Percentiles rank a stretch among this genome's conserved stretches.
Evolutionary conservation across 768 basidiomycete species (phyloP).

Genomic region (Thelephora aurantiotincta): DNA sequence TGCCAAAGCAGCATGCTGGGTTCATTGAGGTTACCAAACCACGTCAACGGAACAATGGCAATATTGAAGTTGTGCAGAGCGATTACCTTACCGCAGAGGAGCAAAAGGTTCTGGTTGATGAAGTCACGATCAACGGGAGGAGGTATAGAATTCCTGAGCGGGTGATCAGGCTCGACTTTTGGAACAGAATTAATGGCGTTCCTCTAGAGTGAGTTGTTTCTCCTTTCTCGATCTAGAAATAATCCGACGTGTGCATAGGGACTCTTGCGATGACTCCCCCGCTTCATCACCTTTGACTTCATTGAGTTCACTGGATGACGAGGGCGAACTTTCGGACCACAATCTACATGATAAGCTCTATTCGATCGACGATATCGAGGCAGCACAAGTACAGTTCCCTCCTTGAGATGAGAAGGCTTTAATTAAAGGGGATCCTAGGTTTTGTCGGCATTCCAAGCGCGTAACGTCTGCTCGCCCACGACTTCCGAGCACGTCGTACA

Average conservation of each 20-base stretch:
- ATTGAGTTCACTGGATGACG: constrained; percentile 56
- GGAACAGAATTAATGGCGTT: constrained; percentile 49
- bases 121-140: constrained; percentile 77
- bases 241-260: constrained; percentile 4
- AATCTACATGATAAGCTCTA: constrained; percentile 13
- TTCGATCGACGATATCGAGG: constrained; percentile 35
- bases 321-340: constrained; percentile 21
- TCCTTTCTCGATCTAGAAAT: neutral
- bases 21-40: constrained; percentile 67
- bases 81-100: constrained; percentile 30
- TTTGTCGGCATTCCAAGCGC: too few species aligned
- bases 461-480: too few species aligned
- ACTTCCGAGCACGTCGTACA: too few species aligned
- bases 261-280: constrained; percentile 27
- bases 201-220: constrained; percentile 25
- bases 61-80: constrained; percentile 73
- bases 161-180: constrained; percentile 88
- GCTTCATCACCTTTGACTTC: constrained; percentile 65
- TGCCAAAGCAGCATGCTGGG: constrained; percentile 53
- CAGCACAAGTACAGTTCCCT: constrained; percentile 36
- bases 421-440: too few species aligned
- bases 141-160: constrained; percentile 89
- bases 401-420: too few species aligned
- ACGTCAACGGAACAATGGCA: constrained; percentile 78
- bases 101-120: constrained; percentile 51